Evolutionary conservation across 257 asterid genomes (phyloP), one percentile per base, ranked within the genome.

Genomic region (Verbascum thapsus): DNA sequence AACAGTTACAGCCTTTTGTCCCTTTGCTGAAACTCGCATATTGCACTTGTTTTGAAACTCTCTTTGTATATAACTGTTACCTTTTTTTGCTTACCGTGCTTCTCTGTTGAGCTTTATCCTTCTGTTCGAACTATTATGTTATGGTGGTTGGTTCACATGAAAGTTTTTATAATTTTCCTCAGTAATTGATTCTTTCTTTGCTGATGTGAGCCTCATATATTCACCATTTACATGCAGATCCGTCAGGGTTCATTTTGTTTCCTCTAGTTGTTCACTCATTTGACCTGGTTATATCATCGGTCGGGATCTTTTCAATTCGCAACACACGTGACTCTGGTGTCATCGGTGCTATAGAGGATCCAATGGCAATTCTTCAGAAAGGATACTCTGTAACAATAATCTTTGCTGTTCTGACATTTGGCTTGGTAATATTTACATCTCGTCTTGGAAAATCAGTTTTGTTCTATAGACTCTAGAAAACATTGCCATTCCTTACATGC

Each of bases 221-320:
- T 26, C 5, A 26, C 32, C 32, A n/a, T n/a, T n/a, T n/a, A 26
- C 32, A 26, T 26, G 32, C 32, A 26, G 32, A 26, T 26, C 32
- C 90, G 16, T 81, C 87, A 35, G 90, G 90, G 37, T 84, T 84
- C 79, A 78, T 84, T 63, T 67, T 94, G 78, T 94, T 94, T 80
- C 99, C 97, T 57, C 97, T 94, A 4, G 99, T 94, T 63, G 95
- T 94, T 71, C 99, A 94, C 83, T 90, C 99, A 43, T 94, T 94
- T 75, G 99, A 94, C 81, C 86, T 94, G 82, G 80, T 90, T 75
- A 80, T 94, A 72, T 90, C 99, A 70, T 83, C 99, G 0, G 78
- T 87, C 44, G 99, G 99, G 43, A 90, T 94, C 73, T 78, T 94
- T 71, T 90, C 99, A 35, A 87, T 90, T 64, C 85, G 92, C 38